These are phyloP conservation scores for Malassezia vespertilionis DNA, from an alignment of 1,284 basidiomycete genomes.

Conservation along the genomic window DNA sequence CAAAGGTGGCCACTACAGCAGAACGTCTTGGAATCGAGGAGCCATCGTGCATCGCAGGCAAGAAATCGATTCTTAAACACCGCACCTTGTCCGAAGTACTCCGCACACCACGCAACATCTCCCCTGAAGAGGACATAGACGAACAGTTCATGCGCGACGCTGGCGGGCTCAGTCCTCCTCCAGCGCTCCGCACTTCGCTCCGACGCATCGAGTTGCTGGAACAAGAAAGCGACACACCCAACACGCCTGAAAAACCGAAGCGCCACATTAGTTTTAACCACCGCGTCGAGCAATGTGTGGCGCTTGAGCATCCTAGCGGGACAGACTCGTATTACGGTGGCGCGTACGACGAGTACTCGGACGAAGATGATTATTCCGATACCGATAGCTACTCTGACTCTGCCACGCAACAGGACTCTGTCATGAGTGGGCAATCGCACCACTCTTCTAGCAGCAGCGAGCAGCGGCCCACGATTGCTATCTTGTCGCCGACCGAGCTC, in stretches of 20 bases:
- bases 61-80: conserved; percentile 90
- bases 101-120: conserved; percentile 46
- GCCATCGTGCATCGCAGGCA: conserved; percentile 21
- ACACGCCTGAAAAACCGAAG: conserved; percentile 45
- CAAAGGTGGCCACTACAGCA: conserved; percentile 52
- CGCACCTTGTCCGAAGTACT: conserved; percentile 84
- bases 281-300: conserved; percentile 92
- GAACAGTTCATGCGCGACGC: neutral
- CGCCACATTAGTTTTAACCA: conserved; percentile 95
- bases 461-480: conserved; percentile 63
- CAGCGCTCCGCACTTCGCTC: too few relatives aligned
- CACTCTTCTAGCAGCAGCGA: conserved; percentile 12
- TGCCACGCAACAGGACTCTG: too few relatives aligned
- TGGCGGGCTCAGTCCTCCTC: too few relatives aligned
- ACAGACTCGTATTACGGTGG: neutral
- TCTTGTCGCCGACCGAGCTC: conserved; percentile 82
- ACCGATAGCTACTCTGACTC: too few relatives aligned
- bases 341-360: conserved; percentile 28
- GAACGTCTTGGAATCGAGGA: conserved; percentile 53
- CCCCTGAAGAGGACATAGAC: neutral
- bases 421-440: neutral
- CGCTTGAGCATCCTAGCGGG: conserved; percentile 55
- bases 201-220: too few relatives aligned
- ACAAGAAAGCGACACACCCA: too few relatives aligned
- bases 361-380: conserved; percentile 49